Base-by-base conservation (phyloP, 1,284 basidiomycete genomes). In the Marasmius tenuissimus region DNA sequence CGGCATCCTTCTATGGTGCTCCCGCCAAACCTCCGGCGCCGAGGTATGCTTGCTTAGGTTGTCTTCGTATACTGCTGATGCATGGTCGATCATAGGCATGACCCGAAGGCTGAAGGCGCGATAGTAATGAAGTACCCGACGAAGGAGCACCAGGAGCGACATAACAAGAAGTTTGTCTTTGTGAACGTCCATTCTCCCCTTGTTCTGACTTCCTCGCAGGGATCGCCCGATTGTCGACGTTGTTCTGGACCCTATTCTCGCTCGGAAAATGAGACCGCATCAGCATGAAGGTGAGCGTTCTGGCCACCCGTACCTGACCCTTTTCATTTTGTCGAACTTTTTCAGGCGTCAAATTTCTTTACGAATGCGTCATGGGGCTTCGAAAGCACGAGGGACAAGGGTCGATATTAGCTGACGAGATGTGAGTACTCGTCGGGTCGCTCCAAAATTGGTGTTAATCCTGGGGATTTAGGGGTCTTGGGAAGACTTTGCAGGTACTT, bases 321-420 rank as follows among this genome's bases (percentile, higher is more conserved):
- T 49, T 16, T 40, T 47, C 20, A 27, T 34, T 33, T 58, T 10
- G 14, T 20, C 48, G 18, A 33, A 40, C 5, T 20, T 2, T 39
- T n/a, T 18, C 35, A 91, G 90, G 92, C 48, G 83, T 93, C 42
- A 84, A 88, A 72, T 99, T 99, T 74, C 81, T 99, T 80, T 99
- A 99, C 73, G 94, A 97, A 72, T 93, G 92, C 67, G 92, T 97
- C 20, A 98, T 98, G 94, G 96, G 96, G 8, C 81, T 98, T 73
- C 85, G 92, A 37, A 92, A 89, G 68, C 90, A 93, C 63, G 93
- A 96, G 72, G 90, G 91, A 7, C 85, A 94, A 67, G 97, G 97
- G 1, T 97, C 94, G 69, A 98, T 99, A 65, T 82, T 99, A 34
- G 97, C 97, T 1, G 97, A 99, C 74, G 97, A 99, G 70, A 97